phyloP scores from a whole-genome alignment of 495 filamentous ascomycete genomes.

The Neurospora sp. region DNA sequence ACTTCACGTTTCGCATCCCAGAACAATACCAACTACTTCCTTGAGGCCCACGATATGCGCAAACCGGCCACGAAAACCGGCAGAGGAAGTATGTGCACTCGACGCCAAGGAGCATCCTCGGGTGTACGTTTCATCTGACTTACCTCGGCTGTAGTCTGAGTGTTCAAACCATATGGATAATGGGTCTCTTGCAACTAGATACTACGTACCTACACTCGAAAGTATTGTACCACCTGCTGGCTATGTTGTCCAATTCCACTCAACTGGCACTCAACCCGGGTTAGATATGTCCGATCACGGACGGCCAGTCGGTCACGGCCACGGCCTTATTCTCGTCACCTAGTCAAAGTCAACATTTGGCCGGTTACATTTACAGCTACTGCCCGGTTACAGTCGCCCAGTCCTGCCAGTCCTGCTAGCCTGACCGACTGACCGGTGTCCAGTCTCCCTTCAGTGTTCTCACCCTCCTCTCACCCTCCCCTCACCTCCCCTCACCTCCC shows the following conservation, averaged over 20 bases:
- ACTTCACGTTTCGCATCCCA: too few relatives aligned
- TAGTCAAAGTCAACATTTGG: neutral
- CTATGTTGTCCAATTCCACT: neutral
- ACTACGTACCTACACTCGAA: neutral
- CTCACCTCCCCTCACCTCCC: too few relatives aligned
- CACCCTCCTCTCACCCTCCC: neutral
- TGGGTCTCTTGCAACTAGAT: too few relatives aligned
- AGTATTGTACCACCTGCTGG: too few relatives aligned
- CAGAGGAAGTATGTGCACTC: neutral
- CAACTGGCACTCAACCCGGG: neutral
- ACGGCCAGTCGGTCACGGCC: neutral
- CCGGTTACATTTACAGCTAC: neutral
- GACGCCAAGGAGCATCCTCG: neutral
- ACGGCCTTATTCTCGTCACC: neutral
- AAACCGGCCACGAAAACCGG: neutral
- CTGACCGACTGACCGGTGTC: neutral
- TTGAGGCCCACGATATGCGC: neutral
- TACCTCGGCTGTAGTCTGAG: too few relatives aligned
- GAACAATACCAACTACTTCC: neutral
- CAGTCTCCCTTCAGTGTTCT: neutral
- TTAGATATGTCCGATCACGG: neutral
- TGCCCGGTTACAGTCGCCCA: neutral
- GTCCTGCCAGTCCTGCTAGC: neutral
- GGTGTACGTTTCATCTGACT: neutral
- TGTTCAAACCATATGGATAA: too few relatives aligned